Conservation (phyloP, 164 flowering plant species). For the Vitis vinifera region ASM3070453v1 NC_081809.1:3806001-3806500, state of each 20-base stretch:
- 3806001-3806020: constrained; percentile 71
- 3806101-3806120: constrained; percentile 65
- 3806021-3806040: constrained; percentile 76
- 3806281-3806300: too few species aligned
- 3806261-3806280: neutral
- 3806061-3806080: constrained; percentile 88
- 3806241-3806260: neutral
- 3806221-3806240: constrained; percentile 53
- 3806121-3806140: constrained; percentile 78
- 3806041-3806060: constrained; percentile 82
- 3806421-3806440: neutral
- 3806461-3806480: constrained; percentile 63
- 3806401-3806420: neutral
- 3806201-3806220: constrained; percentile 69
- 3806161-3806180: constrained; percentile 89
- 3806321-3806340: neutral
- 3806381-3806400: neutral
- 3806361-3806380: neutral
- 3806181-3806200: constrained; percentile 92
- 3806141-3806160: constrained; percentile 77
- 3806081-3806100: constrained; percentile 74
- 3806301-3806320: neutral
- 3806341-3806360: neutral
- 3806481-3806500: constrained; percentile 64
- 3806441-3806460: constrained; percentile 59